Percentiles rank a stretch among this genome's conserved stretches.
phyloP scores from a whole-genome alignment of 164 flowering plant species.

The Stephania japonica region DNA sequence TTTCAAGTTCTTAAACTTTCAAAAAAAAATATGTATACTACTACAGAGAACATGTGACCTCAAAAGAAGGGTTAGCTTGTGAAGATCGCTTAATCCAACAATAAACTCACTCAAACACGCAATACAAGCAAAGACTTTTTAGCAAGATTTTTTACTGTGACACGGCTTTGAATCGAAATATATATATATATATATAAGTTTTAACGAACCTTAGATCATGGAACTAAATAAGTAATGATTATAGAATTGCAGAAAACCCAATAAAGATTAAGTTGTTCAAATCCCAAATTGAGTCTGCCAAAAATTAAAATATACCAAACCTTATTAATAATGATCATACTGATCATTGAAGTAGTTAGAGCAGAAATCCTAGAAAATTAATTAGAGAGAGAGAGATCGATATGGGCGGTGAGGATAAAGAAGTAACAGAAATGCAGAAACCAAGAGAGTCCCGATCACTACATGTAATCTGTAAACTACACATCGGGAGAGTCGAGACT shows the following conservation, averaged over 20 bases:
- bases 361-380: too few relatives aligned
- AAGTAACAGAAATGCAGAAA: too few relatives aligned
- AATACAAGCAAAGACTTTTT: not conserved
- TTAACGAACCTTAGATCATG: not conserved
- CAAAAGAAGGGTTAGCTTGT: not conserved
- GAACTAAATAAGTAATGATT: not conserved
- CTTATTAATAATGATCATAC: too few relatives aligned
- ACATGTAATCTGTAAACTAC: slow-evolving; percentile 15
- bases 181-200: not conserved
- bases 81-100: too few relatives aligned
- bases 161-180: slow-evolving; percentile 16
- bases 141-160: slow-evolving; percentile 12
- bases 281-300: slow-evolving; percentile 1
- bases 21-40: too few relatives aligned
- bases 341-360: too few relatives aligned
- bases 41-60: too few relatives aligned
- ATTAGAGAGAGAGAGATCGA: too few relatives aligned
- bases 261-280: not conserved
- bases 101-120: too few relatives aligned
- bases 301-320: slow-evolving; percentile 9
- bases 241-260: not conserved
- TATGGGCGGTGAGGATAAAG: too few relatives aligned
- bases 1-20: too few relatives aligned
- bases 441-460: too few relatives aligned
- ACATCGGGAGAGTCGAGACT: slow-evolving; percentile 10